These are phyloP conservation scores for Raffaelea deltoideospora DNA, from an alignment of 2,329 filamentous ascomycete genomes.

Conservation along the genomic window DNA sequence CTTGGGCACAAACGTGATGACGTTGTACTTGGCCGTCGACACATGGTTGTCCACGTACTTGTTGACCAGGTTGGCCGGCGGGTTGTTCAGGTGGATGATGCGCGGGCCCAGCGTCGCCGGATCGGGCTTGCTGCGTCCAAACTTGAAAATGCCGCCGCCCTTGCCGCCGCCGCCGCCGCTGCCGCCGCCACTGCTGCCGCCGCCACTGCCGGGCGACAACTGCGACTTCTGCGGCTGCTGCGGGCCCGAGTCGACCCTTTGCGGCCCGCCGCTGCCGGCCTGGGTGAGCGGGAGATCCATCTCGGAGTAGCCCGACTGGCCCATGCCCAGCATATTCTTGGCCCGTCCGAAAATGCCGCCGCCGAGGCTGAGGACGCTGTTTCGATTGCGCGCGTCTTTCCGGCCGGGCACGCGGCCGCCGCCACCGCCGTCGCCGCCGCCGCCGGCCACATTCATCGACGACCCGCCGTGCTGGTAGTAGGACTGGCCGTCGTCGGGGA, in stretches of 20 bases:
- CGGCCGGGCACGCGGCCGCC: conserved; percentile 25
- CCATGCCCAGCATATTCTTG: conserved; percentile 85
- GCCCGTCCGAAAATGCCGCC: conserved; percentile 76
- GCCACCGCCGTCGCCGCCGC: conserved; percentile 40
- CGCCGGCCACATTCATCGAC: too few relatives aligned
- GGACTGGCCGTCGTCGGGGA: conserved; percentile 60
- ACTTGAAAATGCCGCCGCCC: conserved; percentile 81
- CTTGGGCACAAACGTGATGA: conserved; percentile 85
- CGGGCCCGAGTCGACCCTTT: conserved; percentile 23
- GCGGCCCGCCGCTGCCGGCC: conserved; percentile 30
- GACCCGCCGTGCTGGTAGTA: conserved; percentile 55
- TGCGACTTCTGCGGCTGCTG: conserved; percentile 10
- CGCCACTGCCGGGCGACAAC: conserved; percentile 21
- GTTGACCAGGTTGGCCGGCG: conserved; percentile 74
- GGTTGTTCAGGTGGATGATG: conserved; percentile 92
- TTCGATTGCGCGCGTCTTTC: conserved; percentile 56
- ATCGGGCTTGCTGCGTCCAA: conserved; percentile 71
- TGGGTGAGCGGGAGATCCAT: conserved; percentile 97
- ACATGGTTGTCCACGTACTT: conserved; percentile 96
- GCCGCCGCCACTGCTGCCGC: conserved; percentile 17
- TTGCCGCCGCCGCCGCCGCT: conserved; percentile 28
- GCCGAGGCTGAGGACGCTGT: conserved; percentile 76
- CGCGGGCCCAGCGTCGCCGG: conserved; percentile 82
- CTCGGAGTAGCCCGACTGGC: conserved; percentile 67
- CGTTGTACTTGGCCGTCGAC: conserved; percentile 94